Conservation (phyloP, 2,329 filamentous ascomycete genomes). For the Bipolaris bicolor region DNA sequence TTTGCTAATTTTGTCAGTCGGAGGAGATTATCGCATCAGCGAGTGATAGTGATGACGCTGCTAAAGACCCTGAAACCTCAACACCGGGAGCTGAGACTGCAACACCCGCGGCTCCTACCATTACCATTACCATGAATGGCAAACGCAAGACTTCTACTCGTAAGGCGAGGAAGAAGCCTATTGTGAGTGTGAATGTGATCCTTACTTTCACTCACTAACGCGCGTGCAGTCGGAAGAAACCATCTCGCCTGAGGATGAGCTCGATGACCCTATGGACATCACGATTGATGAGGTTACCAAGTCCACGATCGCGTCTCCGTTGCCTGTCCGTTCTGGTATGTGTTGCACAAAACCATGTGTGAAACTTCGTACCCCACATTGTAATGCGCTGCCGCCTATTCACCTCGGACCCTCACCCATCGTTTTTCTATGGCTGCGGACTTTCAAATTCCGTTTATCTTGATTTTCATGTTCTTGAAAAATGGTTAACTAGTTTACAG, state of each 20-base stretch:
- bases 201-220: constrained; percentile 8
- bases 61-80: constrained; percentile 22
- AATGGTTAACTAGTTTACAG: constrained; percentile 15
- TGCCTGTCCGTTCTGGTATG: constrained; percentile 38
- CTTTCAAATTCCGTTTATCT: background rate
- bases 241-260: constrained; percentile 39
- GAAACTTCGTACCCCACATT: constrained; percentile 8
- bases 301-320: constrained; percentile 24
- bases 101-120: constrained; percentile 17
- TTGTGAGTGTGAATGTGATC: constrained; percentile 29
- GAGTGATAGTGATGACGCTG: constrained; percentile 30
- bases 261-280: constrained; percentile 30
- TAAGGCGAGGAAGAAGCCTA: constrained; percentile 38
- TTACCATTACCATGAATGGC: constrained; percentile 25
- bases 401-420: background rate
- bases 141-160: constrained; percentile 35
- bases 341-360: constrained; percentile 16
- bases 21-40: constrained; percentile 41
- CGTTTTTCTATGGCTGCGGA: background rate
- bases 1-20: constrained; percentile 31
- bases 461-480: too few species aligned
- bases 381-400: background rate
- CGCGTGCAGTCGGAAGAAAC: constrained; percentile 34
- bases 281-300: constrained; percentile 23
- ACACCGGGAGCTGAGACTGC: constrained; percentile 14